Evolutionary conservation across 305 asterid species (phyloP).

Genomic region (Rubia balearica): DNA sequence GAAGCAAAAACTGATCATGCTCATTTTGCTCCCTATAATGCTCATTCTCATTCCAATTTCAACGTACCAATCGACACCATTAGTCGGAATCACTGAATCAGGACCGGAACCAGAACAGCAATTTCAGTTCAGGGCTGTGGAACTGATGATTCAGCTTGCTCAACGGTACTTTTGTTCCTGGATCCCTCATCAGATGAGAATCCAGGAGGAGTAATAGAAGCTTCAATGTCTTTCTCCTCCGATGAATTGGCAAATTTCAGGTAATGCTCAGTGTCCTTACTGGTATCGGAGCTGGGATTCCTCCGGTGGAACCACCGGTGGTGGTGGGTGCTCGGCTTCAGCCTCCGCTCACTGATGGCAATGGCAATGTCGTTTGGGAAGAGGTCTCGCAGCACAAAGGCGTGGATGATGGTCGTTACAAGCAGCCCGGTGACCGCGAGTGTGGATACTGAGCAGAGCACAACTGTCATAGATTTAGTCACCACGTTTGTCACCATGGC

Average conservation of each 20-base stretch:
- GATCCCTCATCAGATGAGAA: slow-evolving; percentile 12
- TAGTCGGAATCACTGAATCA: too few species aligned
- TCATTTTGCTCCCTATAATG: too few species aligned
- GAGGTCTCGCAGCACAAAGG: slow-evolving; percentile 53
- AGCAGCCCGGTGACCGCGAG: slow-evolving; percentile 49
- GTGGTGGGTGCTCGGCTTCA: slow-evolving; percentile 19
- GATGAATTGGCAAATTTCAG: slow-evolving; percentile 37
- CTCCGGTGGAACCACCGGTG: slow-evolving; percentile 43
- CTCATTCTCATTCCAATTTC: background rate
- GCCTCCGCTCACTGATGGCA: slow-evolving; percentile 49
- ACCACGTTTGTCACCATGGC: slow-evolving; percentile 28
- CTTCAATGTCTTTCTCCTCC: slow-evolving; percentile 40
- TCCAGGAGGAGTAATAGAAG: slow-evolving; percentile 23
- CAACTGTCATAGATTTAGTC: slow-evolving; percentile 36
- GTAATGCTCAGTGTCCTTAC: slow-evolving; percentile 26
- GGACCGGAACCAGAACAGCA: background rate
- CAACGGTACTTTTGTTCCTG: background rate
- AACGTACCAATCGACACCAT: too few species aligned
- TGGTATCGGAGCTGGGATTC: slow-evolving; percentile 29
- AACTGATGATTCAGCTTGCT: slow-evolving; percentile 9
- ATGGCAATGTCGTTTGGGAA: slow-evolving; percentile 73
- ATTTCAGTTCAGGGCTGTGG: background rate
- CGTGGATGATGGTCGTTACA: slow-evolving; percentile 54
- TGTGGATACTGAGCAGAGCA: slow-evolving; percentile 43
- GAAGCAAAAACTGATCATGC: too few species aligned